Conservation (phyloP, 2,329 filamentous ascomycete species). For the Fusarium sterilihyphosum region DNA sequence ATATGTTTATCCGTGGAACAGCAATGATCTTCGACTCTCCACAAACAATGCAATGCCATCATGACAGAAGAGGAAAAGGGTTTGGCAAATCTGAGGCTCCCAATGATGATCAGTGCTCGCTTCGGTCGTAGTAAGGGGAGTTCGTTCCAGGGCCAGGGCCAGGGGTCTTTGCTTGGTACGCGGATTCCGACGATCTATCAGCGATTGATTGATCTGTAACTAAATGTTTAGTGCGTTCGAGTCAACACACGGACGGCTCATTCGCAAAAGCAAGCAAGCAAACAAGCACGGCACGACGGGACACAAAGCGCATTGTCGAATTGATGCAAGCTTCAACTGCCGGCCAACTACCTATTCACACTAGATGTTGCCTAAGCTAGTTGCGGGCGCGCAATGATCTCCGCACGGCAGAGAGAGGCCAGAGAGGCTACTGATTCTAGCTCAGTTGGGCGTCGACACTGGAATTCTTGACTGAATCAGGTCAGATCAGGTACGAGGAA, state of each 20-base stretch:
- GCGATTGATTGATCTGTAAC: not conserved
- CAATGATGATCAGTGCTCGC: conserved; percentile 11
- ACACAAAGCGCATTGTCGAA: not conserved
- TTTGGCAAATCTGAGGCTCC: not conserved
- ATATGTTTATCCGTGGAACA: not conserved
- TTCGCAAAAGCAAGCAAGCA: not conserved
- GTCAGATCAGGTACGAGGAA: not conserved
- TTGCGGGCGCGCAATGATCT: not conserved
- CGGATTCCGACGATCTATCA: not conserved
- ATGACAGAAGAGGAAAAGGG: conserved; percentile 7
- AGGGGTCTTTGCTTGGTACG: not conserved
- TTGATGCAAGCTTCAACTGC: not conserved
- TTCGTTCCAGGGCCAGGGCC: not conserved
- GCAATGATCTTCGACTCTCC: conserved; percentile 10
- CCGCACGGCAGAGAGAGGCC: not conserved
- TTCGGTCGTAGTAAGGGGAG: not conserved
- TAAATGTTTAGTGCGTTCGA: not conserved
- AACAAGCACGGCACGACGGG: not conserved
- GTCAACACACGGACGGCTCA: not conserved
- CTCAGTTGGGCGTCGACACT: not conserved
- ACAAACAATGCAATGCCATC: conserved; percentile 23
- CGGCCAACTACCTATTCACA: not conserved
- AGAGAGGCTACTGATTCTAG: not conserved
- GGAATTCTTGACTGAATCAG: not conserved
- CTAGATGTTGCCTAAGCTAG: not conserved